Percentiles rank a stretch among this genome's conserved stretches.
These are phyloP conservation scores for Acacia concinna DNA, from an alignment of 331 rosid species.

Conservation along the genomic window DNA sequence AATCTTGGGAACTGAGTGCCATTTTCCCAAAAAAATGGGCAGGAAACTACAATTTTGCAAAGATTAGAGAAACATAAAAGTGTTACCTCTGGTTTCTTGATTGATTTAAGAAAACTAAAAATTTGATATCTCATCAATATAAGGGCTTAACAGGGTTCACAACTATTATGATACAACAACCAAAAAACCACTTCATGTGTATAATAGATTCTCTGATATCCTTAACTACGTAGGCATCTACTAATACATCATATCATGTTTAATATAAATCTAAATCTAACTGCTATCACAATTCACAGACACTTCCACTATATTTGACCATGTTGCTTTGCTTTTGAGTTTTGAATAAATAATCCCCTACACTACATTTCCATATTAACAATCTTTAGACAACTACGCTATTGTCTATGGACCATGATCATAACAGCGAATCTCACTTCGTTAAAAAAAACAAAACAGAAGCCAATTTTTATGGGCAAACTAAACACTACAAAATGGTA, in stretches of 20 bases:
- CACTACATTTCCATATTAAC: not conserved
- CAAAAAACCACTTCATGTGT: constrained; percentile 35
- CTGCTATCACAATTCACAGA: not conserved
- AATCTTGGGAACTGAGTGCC: too few relatives aligned
- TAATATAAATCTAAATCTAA: not conserved
- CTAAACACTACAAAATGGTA: constrained; percentile 15
- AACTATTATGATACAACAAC: constrained; percentile 51
- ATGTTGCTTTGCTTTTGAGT: not conserved
- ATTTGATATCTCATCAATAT: constrained; percentile 24
- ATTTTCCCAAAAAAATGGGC: too few relatives aligned
- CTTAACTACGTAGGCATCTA: too few relatives aligned
- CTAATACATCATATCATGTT: not conserved
- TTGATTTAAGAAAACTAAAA: not conserved
- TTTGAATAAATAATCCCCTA: not conserved
- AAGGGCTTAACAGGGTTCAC: constrained; percentile 31
- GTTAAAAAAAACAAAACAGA: constrained; percentile 38
- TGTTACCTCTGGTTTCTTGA: not conserved
- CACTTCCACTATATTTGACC: not conserved
- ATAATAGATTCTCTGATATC: too few relatives aligned
- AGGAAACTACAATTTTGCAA: not conserved
- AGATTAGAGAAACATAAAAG: not conserved
- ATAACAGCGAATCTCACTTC: constrained; percentile 43
- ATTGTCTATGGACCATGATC: not conserved
- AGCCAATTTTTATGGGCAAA: constrained; percentile 22
- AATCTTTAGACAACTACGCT: not conserved